Conservation (phyloP, 768 basidiomycete genomes). For the Boletales sp. region DNA sequence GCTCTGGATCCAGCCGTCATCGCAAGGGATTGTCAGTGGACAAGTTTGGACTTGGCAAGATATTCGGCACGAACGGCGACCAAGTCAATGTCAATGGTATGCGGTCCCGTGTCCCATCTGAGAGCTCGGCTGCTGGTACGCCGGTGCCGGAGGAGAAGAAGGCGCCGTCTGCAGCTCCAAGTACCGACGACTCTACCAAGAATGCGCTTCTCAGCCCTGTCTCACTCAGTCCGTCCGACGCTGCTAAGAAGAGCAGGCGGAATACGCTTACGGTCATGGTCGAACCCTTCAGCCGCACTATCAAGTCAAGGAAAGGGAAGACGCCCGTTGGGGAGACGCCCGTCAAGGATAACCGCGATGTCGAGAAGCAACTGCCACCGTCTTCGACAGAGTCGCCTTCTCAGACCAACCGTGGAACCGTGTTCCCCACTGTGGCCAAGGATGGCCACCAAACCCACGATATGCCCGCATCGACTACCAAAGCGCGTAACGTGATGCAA, state of each 20-base stretch:
- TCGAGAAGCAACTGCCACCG: conserved; percentile 32
- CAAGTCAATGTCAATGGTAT: conserved; percentile 29
- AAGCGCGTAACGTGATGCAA: conserved; percentile 95
- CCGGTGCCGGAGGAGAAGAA: conserved; percentile 19
- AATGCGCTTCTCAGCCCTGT: conserved; percentile 36
- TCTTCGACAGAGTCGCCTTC: conserved; percentile 31
- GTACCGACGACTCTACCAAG: conserved; percentile 20
- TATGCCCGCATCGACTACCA: conserved; percentile 72
- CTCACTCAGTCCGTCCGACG: conserved; percentile 22
- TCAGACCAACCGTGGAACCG: conserved; percentile 21
- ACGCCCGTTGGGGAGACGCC: conserved; percentile 33
- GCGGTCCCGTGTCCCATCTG: conserved; percentile 42
- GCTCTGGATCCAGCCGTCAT: conserved; percentile 49
- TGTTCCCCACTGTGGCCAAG: conserved; percentile 27
- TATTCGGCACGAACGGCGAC: conserved; percentile 52
- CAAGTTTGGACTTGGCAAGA: conserved; percentile 74
- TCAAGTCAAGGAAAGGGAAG: conserved; percentile 35
- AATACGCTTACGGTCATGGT: conserved; percentile 89
- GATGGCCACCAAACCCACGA: conserved; percentile 29
- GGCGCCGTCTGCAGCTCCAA: conserved; percentile 2
- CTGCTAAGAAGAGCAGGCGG: conserved; percentile 59
- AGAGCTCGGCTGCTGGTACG: conserved; percentile 30
- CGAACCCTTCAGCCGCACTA: conserved; percentile 60
- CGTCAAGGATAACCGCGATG: conserved; percentile 42
- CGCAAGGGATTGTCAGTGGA: conserved; percentile 73